Evolutionary conservation across 495 filamentous ascomycete species (phyloP).

Genomic region (Penicillium riverlandense): DNA sequence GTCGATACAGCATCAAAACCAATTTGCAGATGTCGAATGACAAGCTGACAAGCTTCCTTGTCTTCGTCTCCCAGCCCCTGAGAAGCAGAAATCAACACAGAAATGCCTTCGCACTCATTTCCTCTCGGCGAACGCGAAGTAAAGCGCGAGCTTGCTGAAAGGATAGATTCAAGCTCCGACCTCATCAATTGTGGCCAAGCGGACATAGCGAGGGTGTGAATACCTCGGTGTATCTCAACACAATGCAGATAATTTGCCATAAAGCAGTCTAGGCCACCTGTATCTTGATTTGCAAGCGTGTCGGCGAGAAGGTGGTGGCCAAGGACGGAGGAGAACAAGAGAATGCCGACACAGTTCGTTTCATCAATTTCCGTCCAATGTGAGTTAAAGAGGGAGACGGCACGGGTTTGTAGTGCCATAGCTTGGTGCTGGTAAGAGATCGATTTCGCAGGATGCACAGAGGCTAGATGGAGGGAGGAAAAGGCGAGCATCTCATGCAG

Average conservation of each 20-base stretch:
- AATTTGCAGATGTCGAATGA: constrained; percentile 14
- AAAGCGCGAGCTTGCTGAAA: constrained; percentile 15
- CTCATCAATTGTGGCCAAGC: constrained; percentile 15
- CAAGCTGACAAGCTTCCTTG: constrained; percentile 15
- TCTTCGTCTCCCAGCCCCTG: constrained; percentile 7
- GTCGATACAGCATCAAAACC: constrained; percentile 11
- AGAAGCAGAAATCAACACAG: no score
- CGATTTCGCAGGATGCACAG: constrained; percentile 17
- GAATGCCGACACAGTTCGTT: no score
- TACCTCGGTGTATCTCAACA: constrained; percentile 30
- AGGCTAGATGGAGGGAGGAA: constrained; percentile 32
- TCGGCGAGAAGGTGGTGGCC: no score
- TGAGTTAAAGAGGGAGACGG: constrained; percentile 36
- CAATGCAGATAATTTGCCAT: constrained; percentile 27
- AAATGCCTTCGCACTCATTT: no score
- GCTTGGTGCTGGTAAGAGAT: constrained; percentile 32
- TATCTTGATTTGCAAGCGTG: no score
- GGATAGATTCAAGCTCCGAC: constrained; percentile 9
- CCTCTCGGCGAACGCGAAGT: neutral
- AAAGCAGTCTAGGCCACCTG: constrained; percentile 10
- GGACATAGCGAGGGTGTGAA: constrained; percentile 18
- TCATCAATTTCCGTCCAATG: neutral
- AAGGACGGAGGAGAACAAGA: no score
- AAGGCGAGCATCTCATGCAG: constrained; percentile 38
- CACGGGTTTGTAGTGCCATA: constrained; percentile 36